Base-by-base conservation (phyloP, 345 rosid species). In the Eutrema japonicum region DNA sequence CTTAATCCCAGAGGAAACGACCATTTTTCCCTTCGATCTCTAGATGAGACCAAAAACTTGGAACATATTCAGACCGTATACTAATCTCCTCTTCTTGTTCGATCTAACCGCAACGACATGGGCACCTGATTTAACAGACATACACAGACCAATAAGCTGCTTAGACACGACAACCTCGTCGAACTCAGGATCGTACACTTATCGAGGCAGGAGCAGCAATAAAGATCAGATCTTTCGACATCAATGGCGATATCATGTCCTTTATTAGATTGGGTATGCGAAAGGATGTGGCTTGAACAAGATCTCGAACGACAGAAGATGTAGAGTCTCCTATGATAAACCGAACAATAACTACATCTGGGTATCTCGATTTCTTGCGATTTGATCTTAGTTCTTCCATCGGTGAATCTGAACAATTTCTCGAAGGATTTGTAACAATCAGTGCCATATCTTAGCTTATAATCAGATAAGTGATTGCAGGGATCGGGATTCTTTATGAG, bases 211-310 rank as follows among this genome's bases (percentile, higher is more conserved):
- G 82, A 78, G 62, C 78, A 84, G 73, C 98, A 93, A 79, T 85
- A 89, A 68, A 93, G 96, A 84, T 93, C 98, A 2, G 97, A 85
- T 64, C 97, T 91, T 65, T 89, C 91, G 33, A 89, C 73, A 78
- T 93, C 96, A 53, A 91, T 80, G 26, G 87, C 87, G 66, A 91
- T 81, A 69, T 86, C 89, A 66, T 93, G 89, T 1, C 92, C 96
- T 38, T 78, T 68, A 26, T 72, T 79, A 14, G 86, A 77, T 52
- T 75, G 82, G 82, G 88, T 65, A 75, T 93, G 97, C 56, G 77
- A 83, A 57, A 83, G 88, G 57, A 84, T 70, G 64, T 91, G 97
- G n/a, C 77, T 83, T 41, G 86, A 79, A 74, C 98, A 93, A 11
- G 82, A 85, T 4, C 91, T 45, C 10, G 87, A 77, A n/a, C 85